Evolutionary conservation across 1,139 yeast genomes (phyloP).

Genomic region (Pichia sp.): DNA sequence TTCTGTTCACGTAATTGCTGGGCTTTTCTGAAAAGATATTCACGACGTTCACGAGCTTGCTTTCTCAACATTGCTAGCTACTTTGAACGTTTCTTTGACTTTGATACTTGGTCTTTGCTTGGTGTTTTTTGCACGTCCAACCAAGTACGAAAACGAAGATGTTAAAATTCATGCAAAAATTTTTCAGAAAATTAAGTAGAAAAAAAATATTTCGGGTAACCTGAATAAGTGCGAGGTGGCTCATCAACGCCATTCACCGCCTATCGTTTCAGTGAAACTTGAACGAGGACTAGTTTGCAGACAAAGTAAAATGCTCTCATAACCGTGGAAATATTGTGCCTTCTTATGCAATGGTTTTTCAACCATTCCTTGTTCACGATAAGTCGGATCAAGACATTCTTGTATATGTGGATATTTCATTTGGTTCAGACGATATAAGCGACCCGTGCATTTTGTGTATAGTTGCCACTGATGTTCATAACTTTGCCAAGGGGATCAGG

Average conservation of each 20-base stretch:
- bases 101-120: background rate
- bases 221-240: background rate
- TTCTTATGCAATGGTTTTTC: background rate
- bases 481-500: background rate
- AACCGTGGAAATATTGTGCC: too few species aligned
- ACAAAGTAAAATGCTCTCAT: too few species aligned
- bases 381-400: background rate
- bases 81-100: background rate
- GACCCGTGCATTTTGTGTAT: background rate
- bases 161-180: background rate
- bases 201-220: conserved; percentile 1
- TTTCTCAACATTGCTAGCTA: conserved; percentile 57
- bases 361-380: background rate
- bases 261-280: background rate
- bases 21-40: conserved; percentile 83
- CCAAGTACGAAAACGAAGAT: background rate
- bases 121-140: background rate
- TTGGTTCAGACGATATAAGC: background rate
- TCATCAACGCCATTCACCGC: background rate
- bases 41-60: conserved; percentile 94
- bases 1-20: conserved; percentile 87
- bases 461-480: background rate
- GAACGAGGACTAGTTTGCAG: background rate
- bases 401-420: background rate
- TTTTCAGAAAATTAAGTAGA: background rate